These are phyloP conservation scores for Vitis hybrid DNA, from an alignment of 177 flowering plant species.

Conservation along the genomic window DNA sequence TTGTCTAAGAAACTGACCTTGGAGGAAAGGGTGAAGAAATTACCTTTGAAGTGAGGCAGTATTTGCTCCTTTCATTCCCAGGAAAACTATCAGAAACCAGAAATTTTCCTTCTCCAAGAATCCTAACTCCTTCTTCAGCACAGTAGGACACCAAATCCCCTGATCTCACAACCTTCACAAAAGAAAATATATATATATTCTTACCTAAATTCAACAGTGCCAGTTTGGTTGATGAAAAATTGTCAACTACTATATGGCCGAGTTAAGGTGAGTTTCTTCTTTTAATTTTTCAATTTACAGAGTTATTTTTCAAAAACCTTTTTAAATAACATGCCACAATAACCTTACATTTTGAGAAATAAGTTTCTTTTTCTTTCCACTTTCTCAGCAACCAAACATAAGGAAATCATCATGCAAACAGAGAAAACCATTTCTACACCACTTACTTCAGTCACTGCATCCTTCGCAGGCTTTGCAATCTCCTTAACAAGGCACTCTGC, in stretches of 20 bases:
- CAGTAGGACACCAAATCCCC: conserved; percentile 94
- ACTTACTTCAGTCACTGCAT: conserved; percentile 89
- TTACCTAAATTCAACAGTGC: no score
- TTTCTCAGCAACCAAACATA: no score
- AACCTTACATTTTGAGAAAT: no score
- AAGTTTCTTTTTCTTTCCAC: no score
- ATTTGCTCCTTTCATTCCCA: conserved; percentile 94
- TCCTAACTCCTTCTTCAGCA: conserved; percentile 97
- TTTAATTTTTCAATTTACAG: no score
- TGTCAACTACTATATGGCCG: no score
- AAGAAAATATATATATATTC: no score
- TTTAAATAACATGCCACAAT: no score
- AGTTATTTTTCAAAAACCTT: no score
- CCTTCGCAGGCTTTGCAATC: conserved; percentile 97
- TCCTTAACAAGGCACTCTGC: conserved; percentile 95
- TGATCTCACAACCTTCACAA: conserved; percentile 85
- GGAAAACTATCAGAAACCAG: conserved; percentile 97
- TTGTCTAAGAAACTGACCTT: no score
- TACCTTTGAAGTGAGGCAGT: conserved; percentile 96
- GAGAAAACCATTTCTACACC: background rate
- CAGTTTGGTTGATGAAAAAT: no score
- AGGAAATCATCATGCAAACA: background rate
- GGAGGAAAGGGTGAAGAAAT: background rate
- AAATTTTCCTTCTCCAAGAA: conserved; percentile 86
- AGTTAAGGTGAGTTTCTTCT: no score